Base-by-base conservation (phyloP, 2,329 filamentous ascomycete genomes). In the Microcyclospora tardicrescens region DNA sequence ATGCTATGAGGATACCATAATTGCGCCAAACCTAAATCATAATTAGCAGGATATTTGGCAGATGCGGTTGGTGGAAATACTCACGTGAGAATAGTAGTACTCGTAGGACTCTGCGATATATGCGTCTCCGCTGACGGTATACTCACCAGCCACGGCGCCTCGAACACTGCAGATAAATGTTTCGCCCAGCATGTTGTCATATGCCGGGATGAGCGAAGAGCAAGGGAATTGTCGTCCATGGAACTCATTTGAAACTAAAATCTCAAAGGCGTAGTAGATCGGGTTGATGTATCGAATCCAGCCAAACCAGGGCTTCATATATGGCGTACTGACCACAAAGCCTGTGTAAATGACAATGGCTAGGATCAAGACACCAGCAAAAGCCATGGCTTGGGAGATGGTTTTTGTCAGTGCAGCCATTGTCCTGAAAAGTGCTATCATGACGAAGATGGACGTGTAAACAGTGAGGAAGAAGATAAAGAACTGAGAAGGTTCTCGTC, bases 391-490 rank as follows among this genome's bases (percentile, higher is more conserved):
- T 30, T 77, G 72, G 15, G 79, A 73, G 1, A 83, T 62, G 0
- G 72, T 73, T 16, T 69, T 68, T 11, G 75, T 78, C 15, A 72
- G 55, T 0, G 75, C 69, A 0, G 73, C 75, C 15, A 80, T 63
- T 10, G 69, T 71, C 14, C 35, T 30, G 51, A 77, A 79, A 16
- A 79, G 63, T 0, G 69, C 65, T 8, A 71, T 72, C 58, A 79
- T 54, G 28, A 53, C 50, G 31, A 80, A 66, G 0, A 69, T 77
- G 10, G 69, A 67, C 1, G 70, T 58, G 56, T 75, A 78, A 36
- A 74, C 69, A 44, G 81, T 75, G 1, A 81, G 57, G 43, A 74
- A 70, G 48, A 74, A 73, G 38, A 79, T 77, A 54, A 79, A 82
- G 56, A 81, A 82, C n/a, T 54, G 50, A 10, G 44, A 40, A 6